Base-by-base conservation (phyloP, 1,284 basidiomycete species). In the Salmacisia buchloeana region DNA sequence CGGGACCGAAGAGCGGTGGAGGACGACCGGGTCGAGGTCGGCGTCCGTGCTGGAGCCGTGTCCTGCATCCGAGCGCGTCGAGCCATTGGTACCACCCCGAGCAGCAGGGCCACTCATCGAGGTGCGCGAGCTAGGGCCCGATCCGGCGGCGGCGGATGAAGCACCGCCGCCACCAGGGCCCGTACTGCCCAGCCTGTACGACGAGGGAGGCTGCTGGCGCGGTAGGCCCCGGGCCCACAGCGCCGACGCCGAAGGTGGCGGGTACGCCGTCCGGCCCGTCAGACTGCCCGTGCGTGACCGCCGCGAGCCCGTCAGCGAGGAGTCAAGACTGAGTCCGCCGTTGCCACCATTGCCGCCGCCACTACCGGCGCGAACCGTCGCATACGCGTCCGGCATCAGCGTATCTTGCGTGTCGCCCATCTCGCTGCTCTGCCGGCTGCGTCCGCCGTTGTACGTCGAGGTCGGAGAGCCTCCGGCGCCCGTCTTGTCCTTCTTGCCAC, bases 181-280 rank as follows among this genome's bases (percentile, higher is more conserved):
- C 9, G 46, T 12, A 52, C 25, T 52, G 15, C 31, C 34, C 13
- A 54, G 49, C 15, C 63, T 59, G 25, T 62, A 70, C 5, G 66
- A 64, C 12, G 69, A 68, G 9, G 69, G 62, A 21, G 69, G n/a
- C n/a, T n/a, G n/a, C n/a, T n/a, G 66, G 1, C 35, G 15, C 52
- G 58, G 7, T 58, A 21, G 29, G 15, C 49, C 49, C n/a, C 49
- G 49, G 18, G 49, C 49, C 21, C 27, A 10, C 27, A 54, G 12
- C 2, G 49, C 27, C 10, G 49, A 54, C 23, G 49, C 49, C 9
- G 49, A 29, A 9, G 49, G 49, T 15, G 49, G 49, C 31, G 49
- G 49, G 15, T 54, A 54, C 27, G 18, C 29, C 3, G 25, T 29
- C 49, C 49, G 49, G 15, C 49, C 49, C 27, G 49, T 54, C 49